Percentiles rank a stretch among this genome's conserved stretches.
Evolutionary conservation across 1,284 basidiomycete genomes (phyloP).

Genomic region (Moniliophthora roreri): DNA sequence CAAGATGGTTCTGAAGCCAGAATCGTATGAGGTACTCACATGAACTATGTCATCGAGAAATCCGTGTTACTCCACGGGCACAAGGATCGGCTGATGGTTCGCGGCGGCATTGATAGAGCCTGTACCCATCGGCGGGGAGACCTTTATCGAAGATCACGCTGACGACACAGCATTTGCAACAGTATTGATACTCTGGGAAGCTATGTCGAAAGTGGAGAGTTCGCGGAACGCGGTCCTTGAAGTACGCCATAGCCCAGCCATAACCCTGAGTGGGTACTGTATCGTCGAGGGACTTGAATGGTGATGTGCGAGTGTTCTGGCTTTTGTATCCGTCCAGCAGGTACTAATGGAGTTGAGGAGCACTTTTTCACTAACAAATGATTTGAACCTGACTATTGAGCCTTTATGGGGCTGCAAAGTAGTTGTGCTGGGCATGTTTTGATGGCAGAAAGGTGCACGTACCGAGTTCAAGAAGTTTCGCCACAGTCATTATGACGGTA

Average conservation of each 20-base stretch:
- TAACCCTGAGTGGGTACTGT: slow-evolving; percentile 45
- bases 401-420: no score
- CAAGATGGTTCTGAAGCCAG: no score
- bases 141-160: slow-evolving; percentile 49
- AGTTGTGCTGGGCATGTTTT: no score
- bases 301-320: slow-evolving; percentile 56
- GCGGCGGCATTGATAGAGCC: slow-evolving; percentile 38
- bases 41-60: slow-evolving; percentile 22
- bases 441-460: no score
- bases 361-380: no score
- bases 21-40: neutral
- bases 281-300: slow-evolving; percentile 45
- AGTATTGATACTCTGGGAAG: slow-evolving; percentile 31
- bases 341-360: no score
- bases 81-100: slow-evolving; percentile 12
- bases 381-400: no score
- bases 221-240: slow-evolving; percentile 27
- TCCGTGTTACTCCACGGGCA: slow-evolving; percentile 40
- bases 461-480: no score
- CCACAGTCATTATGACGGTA: no score
- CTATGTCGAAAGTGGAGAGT: neutral
- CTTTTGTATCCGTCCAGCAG: no score
- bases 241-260: slow-evolving; percentile 63
- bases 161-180: slow-evolving; percentile 35
- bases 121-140: slow-evolving; percentile 52